Evolutionary conservation across 2,329 filamentous ascomycete genomes (phyloP), one percentile per base, ranked within the genome.

Genomic region (Trichoderma hamatum): DNA sequence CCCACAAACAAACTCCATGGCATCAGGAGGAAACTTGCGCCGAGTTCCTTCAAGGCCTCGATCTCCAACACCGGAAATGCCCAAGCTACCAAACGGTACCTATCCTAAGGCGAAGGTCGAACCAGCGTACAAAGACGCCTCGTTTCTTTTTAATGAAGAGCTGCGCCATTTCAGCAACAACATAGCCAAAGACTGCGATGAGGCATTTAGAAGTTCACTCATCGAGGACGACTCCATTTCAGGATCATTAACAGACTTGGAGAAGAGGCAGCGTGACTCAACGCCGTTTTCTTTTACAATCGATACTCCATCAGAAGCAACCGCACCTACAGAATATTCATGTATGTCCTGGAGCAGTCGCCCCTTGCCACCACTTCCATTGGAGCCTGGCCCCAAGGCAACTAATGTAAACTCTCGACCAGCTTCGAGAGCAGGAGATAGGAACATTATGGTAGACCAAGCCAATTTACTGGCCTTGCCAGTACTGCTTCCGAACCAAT

Each of bases 131-230:
- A 75, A 71, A 72, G 34, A 75, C 72, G 76, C 74, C 55, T 79
- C 79, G n/a, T 70, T 78, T 61, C 73, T 81, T 51, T 80, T 85
- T 73, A 90, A 88, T 73, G 93, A 94, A 69, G 94, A 97, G 76
- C 87, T 96, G 66, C 86, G 93, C 7, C 90, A 95, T 74, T 91
- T 96, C 69, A 97, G 93, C 73, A 88, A 88, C 74, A 93, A 93
- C 74, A 89, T 97, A 71, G 93, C 93, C 61, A 93, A 93, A 78
- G 92, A 96, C 69, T 96, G 94, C 75, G 94, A 98, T 75, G 92
- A 96, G 75, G 94, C 94, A 1, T 97, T 98, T 82, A 94, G 93
- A 76, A 89, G 91, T 73, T 85, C 84, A 11, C 73, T 87, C 13
- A 79, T 86, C 16, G 76, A 79, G 21, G 79, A 81, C 19, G 78